Evolutionary conservation across 805 yeast species (phyloP).

Genomic region (Helenozyma baotianmanensis): DNA sequence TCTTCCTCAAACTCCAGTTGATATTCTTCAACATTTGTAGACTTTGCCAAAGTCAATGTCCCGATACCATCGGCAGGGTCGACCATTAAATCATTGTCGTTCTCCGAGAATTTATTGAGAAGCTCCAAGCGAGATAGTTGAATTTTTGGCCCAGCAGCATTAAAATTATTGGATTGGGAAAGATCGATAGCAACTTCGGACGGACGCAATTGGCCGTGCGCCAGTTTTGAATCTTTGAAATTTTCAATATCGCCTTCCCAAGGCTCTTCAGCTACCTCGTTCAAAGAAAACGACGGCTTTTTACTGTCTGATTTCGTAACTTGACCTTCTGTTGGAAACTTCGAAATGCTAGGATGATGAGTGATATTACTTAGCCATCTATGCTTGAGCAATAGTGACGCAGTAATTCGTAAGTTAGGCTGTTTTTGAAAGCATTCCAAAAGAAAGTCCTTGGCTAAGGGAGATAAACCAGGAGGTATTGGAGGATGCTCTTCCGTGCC

Average conservation of each 20-base stretch:
- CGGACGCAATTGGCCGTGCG: too few relatives aligned
- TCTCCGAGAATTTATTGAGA: conserved; percentile 25
- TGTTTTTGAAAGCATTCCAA: conserved; percentile 68
- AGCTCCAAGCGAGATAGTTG: conserved; percentile 21
- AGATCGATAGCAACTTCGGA: too few relatives aligned
- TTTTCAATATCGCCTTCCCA: too few relatives aligned
- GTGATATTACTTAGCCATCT: conserved; percentile 46
- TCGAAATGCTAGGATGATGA: background rate
- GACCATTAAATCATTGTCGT: conserved; percentile 11
- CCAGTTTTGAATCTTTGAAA: too few relatives aligned
- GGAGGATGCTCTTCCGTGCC: conserved; percentile 72
- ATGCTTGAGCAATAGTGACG: conserved; percentile 52
- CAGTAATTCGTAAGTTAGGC: conserved; percentile 54
- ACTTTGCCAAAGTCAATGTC: too few relatives aligned
- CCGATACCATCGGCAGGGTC: too few relatives aligned
- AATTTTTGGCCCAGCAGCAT: background rate
- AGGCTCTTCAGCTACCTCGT: background rate
- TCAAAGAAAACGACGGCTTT: background rate
- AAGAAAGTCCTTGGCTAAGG: conserved; percentile 51
- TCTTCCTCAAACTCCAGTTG: conserved; percentile 14
- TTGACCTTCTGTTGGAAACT: too few relatives aligned
- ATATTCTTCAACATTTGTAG: too few relatives aligned
- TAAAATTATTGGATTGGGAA: too few relatives aligned
- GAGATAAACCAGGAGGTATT: conserved; percentile 50
- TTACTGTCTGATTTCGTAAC: too few relatives aligned